Base-by-base conservation (phyloP, 164 flowering plant species). In the Protea cynaroides region DNA sequence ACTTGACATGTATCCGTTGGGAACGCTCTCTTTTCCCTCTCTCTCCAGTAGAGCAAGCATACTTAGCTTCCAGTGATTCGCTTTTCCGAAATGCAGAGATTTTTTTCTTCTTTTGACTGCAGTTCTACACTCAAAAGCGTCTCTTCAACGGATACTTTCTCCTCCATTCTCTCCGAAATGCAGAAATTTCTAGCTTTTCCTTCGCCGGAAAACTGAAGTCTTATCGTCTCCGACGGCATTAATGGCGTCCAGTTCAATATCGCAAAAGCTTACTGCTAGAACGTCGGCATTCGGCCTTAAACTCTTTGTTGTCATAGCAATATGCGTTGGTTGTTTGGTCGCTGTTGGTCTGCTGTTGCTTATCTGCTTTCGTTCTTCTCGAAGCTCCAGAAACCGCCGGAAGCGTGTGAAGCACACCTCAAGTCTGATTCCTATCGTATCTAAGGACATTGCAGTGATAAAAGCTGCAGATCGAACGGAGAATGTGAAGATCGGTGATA, bases 351-450 rank as follows among this genome's bases (percentile, higher is more conserved):
- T 79, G 25, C 38, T 74, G 4, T 21, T 81, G 58, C 74, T 77
- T 53, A 34, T 76, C 29, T 80, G 81, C 50, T 29, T 83, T 17
- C 68, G 81, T 21, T 63, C 44, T 9, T 69, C 40, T 3, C 72
- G 82, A 11, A 73, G 52, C 11, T 71, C 81, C 6, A 73, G 76
- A 34, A 80, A 75, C 56, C 83, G 76, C 13, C 68, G 72, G 62
- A 63, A 63, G 74, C 73, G 69, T 0, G 77, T 72, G 58, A 80
- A 80, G 78, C 82, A 77, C 46, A 75, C 82, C 46, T 78, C 84
- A 4, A 79, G 90, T 9, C 23, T 61, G 6, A 74, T 82, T 58
- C 89, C 94, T 0, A 52, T 82, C 57, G 79, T 80, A 0, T 75
- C 79, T 24, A 76, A 75, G 37, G 91, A 84, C 71, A 75, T 85